Conservation (phyloP, 768 basidiomycete species). For the Russula griseocarnosa region DNA sequence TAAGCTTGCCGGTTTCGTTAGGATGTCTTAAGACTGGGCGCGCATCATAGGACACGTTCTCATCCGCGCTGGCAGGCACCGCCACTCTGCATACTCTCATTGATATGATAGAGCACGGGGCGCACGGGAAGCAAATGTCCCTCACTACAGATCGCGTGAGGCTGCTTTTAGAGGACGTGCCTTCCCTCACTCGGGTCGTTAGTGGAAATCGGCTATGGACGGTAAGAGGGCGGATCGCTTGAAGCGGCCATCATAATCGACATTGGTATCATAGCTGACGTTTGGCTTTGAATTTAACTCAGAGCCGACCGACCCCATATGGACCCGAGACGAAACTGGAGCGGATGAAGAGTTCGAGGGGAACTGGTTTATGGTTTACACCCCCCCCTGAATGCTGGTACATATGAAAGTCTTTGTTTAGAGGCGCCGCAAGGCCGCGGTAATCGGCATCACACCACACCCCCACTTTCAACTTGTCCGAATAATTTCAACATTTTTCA, state of each 20-base stretch:
- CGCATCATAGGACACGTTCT: constrained; percentile 17
- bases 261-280: constrained; percentile 20
- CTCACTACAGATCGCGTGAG: constrained; percentile 27
- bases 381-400: constrained; percentile 19
- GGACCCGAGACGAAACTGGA: constrained; percentile 23
- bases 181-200: constrained; percentile 22
- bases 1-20: constrained; percentile 17
- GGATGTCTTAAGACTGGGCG: constrained; percentile 12
- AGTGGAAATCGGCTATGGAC: constrained; percentile 28
- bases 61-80: constrained; percentile 15
- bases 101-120: constrained; percentile 19
- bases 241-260: neutral
- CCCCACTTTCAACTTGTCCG: constrained; percentile 3
- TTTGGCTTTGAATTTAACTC: constrained; percentile 21
- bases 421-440: constrained; percentile 26
- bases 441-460: constrained; percentile 13
- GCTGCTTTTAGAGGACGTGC: constrained; percentile 22
- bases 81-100: constrained; percentile 22
- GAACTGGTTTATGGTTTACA: constrained; percentile 24
- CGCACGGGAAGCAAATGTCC: constrained; percentile 17
- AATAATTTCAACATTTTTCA: constrained; percentile 24
- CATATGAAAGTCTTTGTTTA: constrained; percentile 17
- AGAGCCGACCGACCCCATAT: constrained; percentile 22
- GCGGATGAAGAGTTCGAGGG: constrained; percentile 22
- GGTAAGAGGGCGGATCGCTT: constrained; percentile 20